A percentile compares a stretch with the other conserved stretches of the same genome.
Evolutionary conservation across 2,329 filamentous ascomycete species (phyloP).

Genomic region (Immersiporthe knoxdaviesiana): DNA sequence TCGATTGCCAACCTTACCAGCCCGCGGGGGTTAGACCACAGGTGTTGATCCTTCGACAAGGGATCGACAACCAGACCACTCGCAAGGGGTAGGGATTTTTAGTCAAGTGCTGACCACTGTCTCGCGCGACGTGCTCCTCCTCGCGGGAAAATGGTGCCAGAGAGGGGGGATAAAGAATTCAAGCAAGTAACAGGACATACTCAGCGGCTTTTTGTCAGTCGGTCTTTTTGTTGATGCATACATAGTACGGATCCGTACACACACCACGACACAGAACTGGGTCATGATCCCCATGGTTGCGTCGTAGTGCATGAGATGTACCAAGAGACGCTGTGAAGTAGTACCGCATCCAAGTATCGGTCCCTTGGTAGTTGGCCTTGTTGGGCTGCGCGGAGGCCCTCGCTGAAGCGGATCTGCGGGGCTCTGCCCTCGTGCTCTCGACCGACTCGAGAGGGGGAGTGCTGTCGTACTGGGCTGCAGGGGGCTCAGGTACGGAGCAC

Average conservation of each 20-base stretch:
- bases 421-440: not conserved
- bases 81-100: not conserved
- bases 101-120: conserved; percentile 7
- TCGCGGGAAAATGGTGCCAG: not conserved
- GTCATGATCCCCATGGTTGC: not conserved
- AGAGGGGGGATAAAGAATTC: not conserved
- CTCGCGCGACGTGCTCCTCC: not conserved
- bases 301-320: not conserved
- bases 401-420: not conserved
- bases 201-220: conserved; percentile 5
- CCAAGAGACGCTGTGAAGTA: not conserved
- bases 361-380: not conserved
- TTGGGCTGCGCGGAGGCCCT: not conserved
- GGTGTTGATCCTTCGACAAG: conserved; percentile 27
- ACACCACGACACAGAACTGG: conserved; percentile 1
- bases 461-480: not conserved
- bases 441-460: not conserved
- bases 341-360: not conserved
- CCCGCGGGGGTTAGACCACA: conserved; percentile 7
- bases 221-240: conserved; percentile 2
- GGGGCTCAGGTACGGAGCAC: not conserved
- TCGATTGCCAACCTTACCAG: conserved; percentile 17
- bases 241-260: too few relatives aligned
- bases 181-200: not conserved
- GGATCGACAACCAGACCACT: conserved; percentile 2